Conservation (phyloP, 805 yeast species). For the Yueomyces sinensis region DNA sequence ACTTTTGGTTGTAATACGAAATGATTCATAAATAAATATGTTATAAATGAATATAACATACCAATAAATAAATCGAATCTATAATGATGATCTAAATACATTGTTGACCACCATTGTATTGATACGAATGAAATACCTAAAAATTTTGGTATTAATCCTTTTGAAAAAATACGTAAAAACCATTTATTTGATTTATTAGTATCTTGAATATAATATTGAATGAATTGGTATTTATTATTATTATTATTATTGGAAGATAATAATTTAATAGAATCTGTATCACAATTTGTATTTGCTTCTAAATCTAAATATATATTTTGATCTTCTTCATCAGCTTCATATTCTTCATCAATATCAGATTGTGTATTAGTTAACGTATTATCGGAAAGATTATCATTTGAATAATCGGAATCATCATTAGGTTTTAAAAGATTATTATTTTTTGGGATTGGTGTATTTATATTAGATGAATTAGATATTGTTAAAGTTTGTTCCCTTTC, state of each 20-base stretch:
- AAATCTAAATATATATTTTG: neutral
- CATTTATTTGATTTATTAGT: constrained; percentile 6
- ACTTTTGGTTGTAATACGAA: constrained; percentile 26
- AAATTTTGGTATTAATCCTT: constrained; percentile 17
- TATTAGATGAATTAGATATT: neutral
- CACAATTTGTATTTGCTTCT: neutral
- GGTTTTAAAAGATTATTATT: too few relatives aligned
- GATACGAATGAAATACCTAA: constrained; percentile 32
- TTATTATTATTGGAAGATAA: neutral
- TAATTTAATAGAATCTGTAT: neutral
- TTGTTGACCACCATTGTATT: constrained; percentile 65
- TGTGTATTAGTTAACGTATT: neutral
- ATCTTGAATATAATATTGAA: constrained; percentile 9
- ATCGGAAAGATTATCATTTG: neutral
- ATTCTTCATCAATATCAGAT: neutral
- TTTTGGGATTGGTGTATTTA: neutral
- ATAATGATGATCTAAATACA: constrained; percentile 64
- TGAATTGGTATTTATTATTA: constrained; percentile 1
- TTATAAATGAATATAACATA: constrained; percentile 34
- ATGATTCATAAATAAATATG: constrained; percentile 30
- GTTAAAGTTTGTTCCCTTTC: neutral
- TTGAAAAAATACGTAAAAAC: constrained; percentile 14
- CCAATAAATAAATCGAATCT: constrained; percentile 49
- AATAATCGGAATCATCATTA: neutral
- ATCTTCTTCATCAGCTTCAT: neutral